These are phyloP conservation scores for Exobasidium cylindrosporum DNA, from an alignment of 1,284 basidiomycete genomes.

Conservation along the genomic window DNA sequence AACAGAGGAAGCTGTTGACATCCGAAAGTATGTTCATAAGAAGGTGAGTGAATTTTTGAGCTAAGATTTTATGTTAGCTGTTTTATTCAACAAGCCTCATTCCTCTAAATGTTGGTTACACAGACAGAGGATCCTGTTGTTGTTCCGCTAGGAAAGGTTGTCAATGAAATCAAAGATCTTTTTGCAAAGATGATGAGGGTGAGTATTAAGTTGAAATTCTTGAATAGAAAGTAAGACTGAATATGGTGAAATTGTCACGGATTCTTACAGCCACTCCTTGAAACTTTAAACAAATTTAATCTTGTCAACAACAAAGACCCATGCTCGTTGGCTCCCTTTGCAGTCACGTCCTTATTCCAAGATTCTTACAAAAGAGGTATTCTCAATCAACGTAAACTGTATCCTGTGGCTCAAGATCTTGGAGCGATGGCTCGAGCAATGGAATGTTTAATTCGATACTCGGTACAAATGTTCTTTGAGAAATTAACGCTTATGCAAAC, in stretches of 20 bases:
- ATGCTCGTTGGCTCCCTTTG: constrained; percentile 36
- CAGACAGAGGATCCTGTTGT: constrained; percentile 43
- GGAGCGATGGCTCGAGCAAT: constrained; percentile 41
- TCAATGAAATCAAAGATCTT: constrained; percentile 44
- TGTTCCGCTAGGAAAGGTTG: constrained; percentile 38
- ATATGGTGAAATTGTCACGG: no score
- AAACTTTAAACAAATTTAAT: constrained; percentile 36
- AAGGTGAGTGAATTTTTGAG: constrained; percentile 64
- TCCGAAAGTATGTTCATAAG: constrained; percentile 79
- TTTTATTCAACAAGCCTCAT: no score
- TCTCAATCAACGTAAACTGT: constrained; percentile 7
- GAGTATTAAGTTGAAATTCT: no score
- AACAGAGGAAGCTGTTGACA: constrained; percentile 84
- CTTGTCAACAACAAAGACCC: constrained; percentile 38
- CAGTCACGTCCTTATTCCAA: background rate
- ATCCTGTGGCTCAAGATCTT: constrained; percentile 26
- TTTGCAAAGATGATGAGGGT: constrained; percentile 55
- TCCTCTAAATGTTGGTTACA: background rate
- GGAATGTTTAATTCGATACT: constrained; percentile 67
- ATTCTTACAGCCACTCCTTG: constrained; percentile 32
- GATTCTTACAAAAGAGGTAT: constrained; percentile 6
- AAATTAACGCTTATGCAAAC: constrained; percentile 55
- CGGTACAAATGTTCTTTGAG: constrained; percentile 57
- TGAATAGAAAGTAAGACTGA: no score
- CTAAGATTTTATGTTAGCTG: no score